Conservation (phyloP, 257 asterid species). For the Plantago ovata region DNA sequence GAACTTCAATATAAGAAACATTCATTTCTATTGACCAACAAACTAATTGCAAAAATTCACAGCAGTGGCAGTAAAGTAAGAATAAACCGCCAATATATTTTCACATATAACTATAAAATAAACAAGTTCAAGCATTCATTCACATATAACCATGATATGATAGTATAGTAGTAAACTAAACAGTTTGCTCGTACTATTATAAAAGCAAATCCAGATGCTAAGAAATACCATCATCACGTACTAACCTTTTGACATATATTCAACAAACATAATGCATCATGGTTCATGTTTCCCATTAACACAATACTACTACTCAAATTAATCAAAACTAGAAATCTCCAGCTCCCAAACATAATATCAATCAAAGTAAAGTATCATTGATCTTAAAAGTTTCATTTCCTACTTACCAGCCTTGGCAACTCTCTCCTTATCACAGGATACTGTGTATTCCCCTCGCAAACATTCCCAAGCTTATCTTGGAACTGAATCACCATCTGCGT, state of each 20-base stretch:
- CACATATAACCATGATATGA: no score
- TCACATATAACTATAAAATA: constrained; percentile 1
- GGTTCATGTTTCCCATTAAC: background rate
- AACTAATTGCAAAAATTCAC: background rate
- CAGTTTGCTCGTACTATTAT: background rate
- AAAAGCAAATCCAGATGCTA: background rate
- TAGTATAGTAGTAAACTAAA: no score
- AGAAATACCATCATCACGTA: background rate
- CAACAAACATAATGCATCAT: background rate
- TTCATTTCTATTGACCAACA: background rate
- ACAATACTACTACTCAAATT: background rate
- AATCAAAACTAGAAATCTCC: background rate
- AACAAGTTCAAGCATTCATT: background rate
- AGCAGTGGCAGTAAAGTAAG: background rate
- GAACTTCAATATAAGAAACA: background rate
- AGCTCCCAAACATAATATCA: no score
- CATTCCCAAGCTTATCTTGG: constrained; percentile 95
- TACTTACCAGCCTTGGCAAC: constrained; percentile 68
- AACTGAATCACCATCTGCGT: constrained; percentile 82
- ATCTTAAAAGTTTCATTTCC: background rate
- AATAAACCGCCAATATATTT: background rate
- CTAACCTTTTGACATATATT: no score
- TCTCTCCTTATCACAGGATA: constrained; percentile 77
- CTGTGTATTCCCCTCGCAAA: constrained; percentile 89
- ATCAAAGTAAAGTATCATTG: background rate